Conservation (phyloP, 768 basidiomycete species). For the Roridomyces roridus region DNA sequence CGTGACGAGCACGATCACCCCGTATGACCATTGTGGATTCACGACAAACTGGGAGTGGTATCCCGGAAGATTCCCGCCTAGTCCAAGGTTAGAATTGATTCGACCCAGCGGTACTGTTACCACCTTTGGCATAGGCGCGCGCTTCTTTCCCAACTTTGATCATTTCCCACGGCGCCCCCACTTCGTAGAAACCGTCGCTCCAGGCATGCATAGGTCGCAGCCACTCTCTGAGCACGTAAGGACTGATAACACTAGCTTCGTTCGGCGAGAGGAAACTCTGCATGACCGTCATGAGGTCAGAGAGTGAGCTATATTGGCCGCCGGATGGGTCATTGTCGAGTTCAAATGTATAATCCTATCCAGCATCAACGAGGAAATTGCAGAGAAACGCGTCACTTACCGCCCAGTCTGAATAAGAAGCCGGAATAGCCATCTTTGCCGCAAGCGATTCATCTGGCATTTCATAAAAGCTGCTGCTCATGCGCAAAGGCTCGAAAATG, state of each 20-base stretch:
- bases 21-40: constrained; percentile 46
- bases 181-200: constrained; percentile 42
- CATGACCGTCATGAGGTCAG: constrained; percentile 51
- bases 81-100: too few species aligned
- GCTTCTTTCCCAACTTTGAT: constrained; percentile 33
- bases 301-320: constrained; percentile 57
- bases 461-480: constrained; percentile 52
- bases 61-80: constrained; percentile 46
- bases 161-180: constrained; percentile 53
- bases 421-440: constrained; percentile 46
- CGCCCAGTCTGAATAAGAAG: constrained; percentile 39
- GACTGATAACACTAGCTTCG: constrained; percentile 38
- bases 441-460: constrained; percentile 39
- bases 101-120: too few species aligned
- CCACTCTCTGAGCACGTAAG: constrained; percentile 48
- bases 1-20: constrained; percentile 47
- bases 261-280: constrained; percentile 51
- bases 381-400: constrained; percentile 27
- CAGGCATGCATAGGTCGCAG: constrained; percentile 45
- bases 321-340: constrained; percentile 50
- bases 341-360: constrained; percentile 44
- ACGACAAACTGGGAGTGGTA: constrained; percentile 47
- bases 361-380: not conserved
- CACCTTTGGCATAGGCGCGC: constrained; percentile 42
- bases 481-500: constrained; percentile 52